Evolutionary conservation across 208 protist species (phyloP).

Genomic region (Acanthamoeba lenticulata): DNA sequence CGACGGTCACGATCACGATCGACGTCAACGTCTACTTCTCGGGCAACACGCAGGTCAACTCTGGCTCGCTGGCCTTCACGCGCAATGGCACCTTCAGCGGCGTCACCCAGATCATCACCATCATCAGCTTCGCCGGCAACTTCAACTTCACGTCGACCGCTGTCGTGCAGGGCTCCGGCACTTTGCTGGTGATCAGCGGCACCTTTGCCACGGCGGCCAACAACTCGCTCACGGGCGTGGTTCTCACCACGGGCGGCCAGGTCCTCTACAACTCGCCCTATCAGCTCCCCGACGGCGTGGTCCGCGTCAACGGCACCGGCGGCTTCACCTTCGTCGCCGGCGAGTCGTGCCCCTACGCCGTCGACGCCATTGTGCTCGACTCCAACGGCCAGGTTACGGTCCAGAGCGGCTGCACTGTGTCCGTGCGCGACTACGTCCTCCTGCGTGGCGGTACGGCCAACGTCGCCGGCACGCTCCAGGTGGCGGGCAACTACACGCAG

Average conservation of each 20-base stretch:
- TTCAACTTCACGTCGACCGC: background rate
- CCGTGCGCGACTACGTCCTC: background rate
- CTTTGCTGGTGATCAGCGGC: background rate
- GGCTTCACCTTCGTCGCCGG: background rate
- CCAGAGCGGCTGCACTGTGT: background rate
- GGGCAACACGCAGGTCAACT: too few relatives aligned
- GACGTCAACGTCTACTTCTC: too few relatives aligned
- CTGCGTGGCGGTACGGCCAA: background rate
- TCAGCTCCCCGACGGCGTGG: background rate
- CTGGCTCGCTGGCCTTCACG: too few relatives aligned
- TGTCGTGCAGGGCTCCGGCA: slow-evolving; percentile 6
- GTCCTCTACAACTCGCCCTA: background rate
- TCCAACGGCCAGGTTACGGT: background rate
- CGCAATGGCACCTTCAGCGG: too few relatives aligned
- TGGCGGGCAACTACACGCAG: background rate
- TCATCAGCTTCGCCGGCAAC: background rate
- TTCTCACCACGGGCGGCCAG: slow-evolving; percentile 1
- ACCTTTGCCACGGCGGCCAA: background rate
- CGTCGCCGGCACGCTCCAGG: background rate
- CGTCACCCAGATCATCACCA: background rate
- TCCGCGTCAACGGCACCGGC: slow-evolving; percentile 25
- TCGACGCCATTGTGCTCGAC: background rate
- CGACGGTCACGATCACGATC: too few relatives aligned
- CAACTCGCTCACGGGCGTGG: background rate
- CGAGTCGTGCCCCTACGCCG: background rate